Conservation (phyloP, 495 filamentous ascomycete genomes). For the Neurospora terricola region DNA sequence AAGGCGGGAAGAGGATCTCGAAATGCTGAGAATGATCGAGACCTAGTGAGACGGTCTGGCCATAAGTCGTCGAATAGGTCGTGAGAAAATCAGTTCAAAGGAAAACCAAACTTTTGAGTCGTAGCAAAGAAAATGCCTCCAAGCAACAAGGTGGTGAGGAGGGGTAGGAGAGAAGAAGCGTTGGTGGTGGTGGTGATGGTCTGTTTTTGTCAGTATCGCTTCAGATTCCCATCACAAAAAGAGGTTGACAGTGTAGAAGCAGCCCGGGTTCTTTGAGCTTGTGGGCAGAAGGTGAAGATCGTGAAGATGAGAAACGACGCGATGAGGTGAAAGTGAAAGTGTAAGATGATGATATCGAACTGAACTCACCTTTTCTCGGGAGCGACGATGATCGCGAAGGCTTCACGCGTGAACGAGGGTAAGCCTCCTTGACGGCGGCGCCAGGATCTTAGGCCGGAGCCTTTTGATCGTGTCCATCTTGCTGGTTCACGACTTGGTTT, state of each 20-base stretch:
- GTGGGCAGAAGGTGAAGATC: background rate
- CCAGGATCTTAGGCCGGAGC: too few species aligned
- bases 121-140: background rate
- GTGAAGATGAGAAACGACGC: background rate
- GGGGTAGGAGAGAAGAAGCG: background rate
- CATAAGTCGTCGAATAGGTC: slow-evolving; percentile 21
- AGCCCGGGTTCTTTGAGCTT: too few species aligned
- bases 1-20: slow-evolving; percentile 27
- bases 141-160: background rate
- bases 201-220: background rate
- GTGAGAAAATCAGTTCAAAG: background rate
- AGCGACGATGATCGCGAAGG: slow-evolving; percentile 21
- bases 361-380: slow-evolving; percentile 31
- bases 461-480: slow-evolving; percentile 16
- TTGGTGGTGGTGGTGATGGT: background rate
- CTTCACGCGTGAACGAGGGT: too few species aligned
- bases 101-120: background rate
- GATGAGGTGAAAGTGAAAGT: background rate
- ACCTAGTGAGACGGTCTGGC: slow-evolving; percentile 33
- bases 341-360: background rate
- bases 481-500: background rate
- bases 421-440: too few species aligned
- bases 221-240: background rate
- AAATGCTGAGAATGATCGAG: slow-evolving; percentile 14
- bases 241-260: background rate